phyloP scores from a whole-genome alignment of 768 basidiomycete genomes.

The Suillus subaureus region DNA sequence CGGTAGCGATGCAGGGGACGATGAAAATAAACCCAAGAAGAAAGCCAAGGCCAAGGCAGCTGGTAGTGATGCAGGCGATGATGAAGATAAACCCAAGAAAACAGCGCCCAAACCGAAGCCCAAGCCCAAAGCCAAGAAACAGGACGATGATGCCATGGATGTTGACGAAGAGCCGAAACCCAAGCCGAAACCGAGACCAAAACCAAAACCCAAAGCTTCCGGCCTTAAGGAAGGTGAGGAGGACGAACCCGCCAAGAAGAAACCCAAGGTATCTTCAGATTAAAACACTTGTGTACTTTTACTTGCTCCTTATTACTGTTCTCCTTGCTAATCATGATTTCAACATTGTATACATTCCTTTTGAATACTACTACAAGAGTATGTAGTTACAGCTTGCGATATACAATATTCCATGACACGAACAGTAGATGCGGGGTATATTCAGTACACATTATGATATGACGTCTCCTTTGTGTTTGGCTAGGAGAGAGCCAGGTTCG shows the following conservation, averaged over 20 bases:
- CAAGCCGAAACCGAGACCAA: conserved; percentile 43
- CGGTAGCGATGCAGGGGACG: conserved; percentile 35
- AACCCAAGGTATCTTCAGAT: conserved; percentile 54
- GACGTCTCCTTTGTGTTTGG: conserved; percentile 46
- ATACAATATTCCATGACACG: neutral
- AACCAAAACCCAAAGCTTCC: conserved; percentile 43
- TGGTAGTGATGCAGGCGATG: conserved; percentile 36
- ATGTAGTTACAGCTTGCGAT: conserved; percentile 4
- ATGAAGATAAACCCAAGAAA: conserved; percentile 43
- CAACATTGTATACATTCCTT: conserved; percentile 1
- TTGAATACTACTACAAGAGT: neutral
- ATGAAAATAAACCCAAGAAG: conserved; percentile 44
- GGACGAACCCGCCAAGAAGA: conserved; percentile 73
- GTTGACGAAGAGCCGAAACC: conserved; percentile 36
- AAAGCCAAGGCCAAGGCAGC: conserved; percentile 44
- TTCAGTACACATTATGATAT: conserved; percentile 11
- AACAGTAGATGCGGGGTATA: neutral
- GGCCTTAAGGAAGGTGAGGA: conserved; percentile 38
- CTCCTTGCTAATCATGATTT: neutral
- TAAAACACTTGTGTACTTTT: neutral
- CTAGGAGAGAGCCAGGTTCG: conserved; percentile 76
- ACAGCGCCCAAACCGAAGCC: conserved; percentile 47
- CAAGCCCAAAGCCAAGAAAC: conserved; percentile 45
- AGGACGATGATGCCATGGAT: conserved; percentile 52
- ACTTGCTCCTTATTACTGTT: neutral